phyloP scores from a whole-genome alignment of 1,139 yeast genomes.

The Suzukiozyma palmioleophila region DNA sequence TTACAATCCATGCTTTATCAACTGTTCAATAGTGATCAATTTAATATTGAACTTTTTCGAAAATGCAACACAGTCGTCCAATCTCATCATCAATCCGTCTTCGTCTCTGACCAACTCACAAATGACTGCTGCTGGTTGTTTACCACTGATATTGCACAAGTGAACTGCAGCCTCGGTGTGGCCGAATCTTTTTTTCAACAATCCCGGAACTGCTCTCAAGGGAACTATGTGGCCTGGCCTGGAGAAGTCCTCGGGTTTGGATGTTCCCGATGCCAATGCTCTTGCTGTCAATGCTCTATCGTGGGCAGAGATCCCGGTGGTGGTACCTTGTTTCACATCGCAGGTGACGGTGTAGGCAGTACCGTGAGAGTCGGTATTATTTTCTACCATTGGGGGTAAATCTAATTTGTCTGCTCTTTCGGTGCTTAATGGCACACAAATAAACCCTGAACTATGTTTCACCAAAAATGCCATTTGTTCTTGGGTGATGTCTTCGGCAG shows the following conservation, averaged over 20 bases:
- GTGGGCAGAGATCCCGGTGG: slow-evolving; percentile 96
- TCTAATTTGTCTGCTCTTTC: slow-evolving; percentile 76
- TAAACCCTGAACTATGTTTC: slow-evolving; percentile 84
- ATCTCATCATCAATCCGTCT: slow-evolving; percentile 94
- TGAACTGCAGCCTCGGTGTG: slow-evolving; percentile 98
- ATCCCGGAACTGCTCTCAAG: slow-evolving; percentile 83
- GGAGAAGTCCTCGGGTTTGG: slow-evolving; percentile 62
- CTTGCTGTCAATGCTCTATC: slow-evolving; percentile 86
- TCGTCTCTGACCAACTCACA: slow-evolving; percentile 92
- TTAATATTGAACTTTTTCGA: slow-evolving; percentile 60
- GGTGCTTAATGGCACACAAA: slow-evolving; percentile 83
- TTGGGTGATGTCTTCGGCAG: slow-evolving; percentile 77
- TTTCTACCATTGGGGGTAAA: slow-evolving; percentile 71
- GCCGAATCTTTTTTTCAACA: slow-evolving; percentile 80
- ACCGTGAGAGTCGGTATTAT: slow-evolving; percentile 79
- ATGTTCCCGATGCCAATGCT: slow-evolving; percentile 57
- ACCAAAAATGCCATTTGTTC: slow-evolving; percentile 94
- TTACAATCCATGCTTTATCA: slow-evolving; percentile 45
- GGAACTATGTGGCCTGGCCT: slow-evolving; percentile 96
- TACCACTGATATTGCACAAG: slow-evolving; percentile 69
- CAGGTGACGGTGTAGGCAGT: slow-evolving; percentile 96
- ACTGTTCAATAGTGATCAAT: slow-evolving; percentile 75
- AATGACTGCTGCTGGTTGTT: slow-evolving; percentile 85
- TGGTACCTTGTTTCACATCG: slow-evolving; percentile 79
- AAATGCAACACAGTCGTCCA: slow-evolving; percentile 78